Evolutionary conservation across 768 basidiomycete species (phyloP).

Genomic region (Punctularia strigosozonata): DNA sequence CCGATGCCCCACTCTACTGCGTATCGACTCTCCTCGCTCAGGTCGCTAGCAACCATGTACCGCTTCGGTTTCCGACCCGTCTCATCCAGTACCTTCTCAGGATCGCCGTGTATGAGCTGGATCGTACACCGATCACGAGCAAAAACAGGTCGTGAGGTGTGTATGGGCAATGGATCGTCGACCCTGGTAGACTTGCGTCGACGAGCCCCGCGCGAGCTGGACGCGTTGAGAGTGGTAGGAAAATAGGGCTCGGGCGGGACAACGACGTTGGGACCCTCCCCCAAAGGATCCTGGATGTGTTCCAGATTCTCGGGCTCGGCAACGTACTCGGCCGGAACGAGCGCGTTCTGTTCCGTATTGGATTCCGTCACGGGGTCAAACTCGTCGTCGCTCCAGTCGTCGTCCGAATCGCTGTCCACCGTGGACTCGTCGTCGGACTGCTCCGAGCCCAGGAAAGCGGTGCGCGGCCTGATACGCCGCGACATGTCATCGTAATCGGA

Average conservation of each 20-base stretch:
- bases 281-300: conserved; percentile 64
- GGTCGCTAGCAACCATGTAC: conserved; percentile 89
- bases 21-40: conserved; percentile 89
- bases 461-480: conserved; percentile 38
- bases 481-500: conserved; percentile 36
- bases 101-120: conserved; percentile 77
- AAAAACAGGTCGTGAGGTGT: conserved; percentile 72
- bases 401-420: conserved; percentile 39
- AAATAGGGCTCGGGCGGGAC: conserved; percentile 79
- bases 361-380: conserved; percentile 77
- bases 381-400: conserved; percentile 47
- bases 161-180: conserved; percentile 52
- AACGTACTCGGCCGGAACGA: conserved; percentile 32
- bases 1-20: conserved; percentile 98
- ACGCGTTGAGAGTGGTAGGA: conserved; percentile 52
- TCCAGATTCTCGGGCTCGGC: conserved; percentile 45
- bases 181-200: conserved; percentile 51
- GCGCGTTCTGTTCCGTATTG: conserved; percentile 80
- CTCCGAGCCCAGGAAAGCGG: conserved; percentile 45
- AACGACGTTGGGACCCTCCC: conserved; percentile 87
- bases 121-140: conserved; percentile 90
- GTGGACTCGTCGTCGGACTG: conserved; percentile 56
- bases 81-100: conserved; percentile 36
- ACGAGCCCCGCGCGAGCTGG: conserved; percentile 23
- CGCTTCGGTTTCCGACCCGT: conserved; percentile 43